A percentile compares a stretch with the other conserved stretches of the same genome.
phyloP scores from a whole-genome alignment of 164 flowering plant species.

The Sextonia rubra region DNA sequence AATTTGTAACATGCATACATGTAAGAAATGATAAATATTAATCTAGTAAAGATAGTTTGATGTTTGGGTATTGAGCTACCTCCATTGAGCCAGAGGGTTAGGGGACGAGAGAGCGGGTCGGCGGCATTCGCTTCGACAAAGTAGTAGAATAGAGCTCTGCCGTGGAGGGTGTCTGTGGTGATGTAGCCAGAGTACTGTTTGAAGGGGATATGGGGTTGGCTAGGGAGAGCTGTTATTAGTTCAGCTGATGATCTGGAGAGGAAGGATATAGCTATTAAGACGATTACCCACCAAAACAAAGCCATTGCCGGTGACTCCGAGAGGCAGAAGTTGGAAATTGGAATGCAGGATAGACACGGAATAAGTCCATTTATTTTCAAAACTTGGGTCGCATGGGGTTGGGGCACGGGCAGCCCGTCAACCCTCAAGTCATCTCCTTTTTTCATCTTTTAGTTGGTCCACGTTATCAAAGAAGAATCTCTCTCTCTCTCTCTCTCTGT shows the following conservation, averaged over 20 bases:
- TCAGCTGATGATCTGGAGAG: conserved; percentile 13
- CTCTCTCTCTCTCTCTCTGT: too few relatives aligned
- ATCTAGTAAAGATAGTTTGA: neutral
- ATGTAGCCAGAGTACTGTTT: conserved; percentile 37
- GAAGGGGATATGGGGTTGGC: conserved; percentile 34
- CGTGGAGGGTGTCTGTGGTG: conserved; percentile 30
- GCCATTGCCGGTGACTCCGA: neutral
- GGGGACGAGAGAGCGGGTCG: conserved; percentile 29
- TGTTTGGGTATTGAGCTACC: neutral
- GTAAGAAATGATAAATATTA: neutral
- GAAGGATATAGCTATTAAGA: neutral
- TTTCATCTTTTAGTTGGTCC: too few relatives aligned
- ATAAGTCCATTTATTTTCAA: too few relatives aligned
- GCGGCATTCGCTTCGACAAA: conserved; percentile 36
- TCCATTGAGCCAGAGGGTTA: conserved; percentile 51
- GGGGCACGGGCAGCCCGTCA: too few relatives aligned
- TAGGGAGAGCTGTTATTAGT: conserved; percentile 28
- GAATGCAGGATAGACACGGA: too few relatives aligned
- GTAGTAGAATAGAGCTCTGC: conserved; percentile 42
- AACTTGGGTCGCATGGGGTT: too few relatives aligned
- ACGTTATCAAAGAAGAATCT: too few relatives aligned
- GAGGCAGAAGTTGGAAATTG: too few relatives aligned
- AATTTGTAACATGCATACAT: neutral
- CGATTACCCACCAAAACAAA: neutral
- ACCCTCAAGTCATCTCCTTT: too few relatives aligned